Conservation (phyloP, 257 asterid genomes). For the Mitragyna speciosa region DNA sequence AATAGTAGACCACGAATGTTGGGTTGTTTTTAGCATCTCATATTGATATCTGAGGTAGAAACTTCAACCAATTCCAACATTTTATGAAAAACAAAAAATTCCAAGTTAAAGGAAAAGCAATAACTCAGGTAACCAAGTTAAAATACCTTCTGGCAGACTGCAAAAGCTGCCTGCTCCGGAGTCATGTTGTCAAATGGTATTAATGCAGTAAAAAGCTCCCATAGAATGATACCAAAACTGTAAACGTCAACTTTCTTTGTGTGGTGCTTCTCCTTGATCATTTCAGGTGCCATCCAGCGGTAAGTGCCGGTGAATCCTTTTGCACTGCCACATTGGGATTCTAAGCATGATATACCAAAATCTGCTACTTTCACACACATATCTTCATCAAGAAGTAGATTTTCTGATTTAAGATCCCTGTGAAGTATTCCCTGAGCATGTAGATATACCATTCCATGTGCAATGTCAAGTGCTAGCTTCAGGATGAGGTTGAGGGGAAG, state of each 20-base stretch:
- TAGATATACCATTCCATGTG: constrained; percentile 90
- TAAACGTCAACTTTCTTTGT: constrained; percentile 94
- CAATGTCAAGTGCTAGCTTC: constrained; percentile 77
- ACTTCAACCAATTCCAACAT: neutral
- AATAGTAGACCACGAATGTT: neutral
- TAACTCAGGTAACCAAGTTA: neutral
- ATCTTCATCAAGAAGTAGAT: constrained; percentile 74
- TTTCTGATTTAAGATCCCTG: constrained; percentile 92
- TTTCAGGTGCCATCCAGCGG: constrained; percentile 99
- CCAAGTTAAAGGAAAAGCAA: neutral
- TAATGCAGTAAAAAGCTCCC: constrained; percentile 96
- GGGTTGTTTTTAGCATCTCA: neutral
- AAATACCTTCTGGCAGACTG: constrained; percentile 95
- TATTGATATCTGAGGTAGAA: too few species aligned
- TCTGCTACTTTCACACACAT: constrained; percentile 96
- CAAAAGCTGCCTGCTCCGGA: constrained; percentile 97
- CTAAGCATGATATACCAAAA: constrained; percentile 93
- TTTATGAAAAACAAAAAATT: neutral
- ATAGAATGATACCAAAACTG: constrained; percentile 80
- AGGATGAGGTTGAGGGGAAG: constrained; percentile 71
- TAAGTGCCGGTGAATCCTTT: constrained; percentile 97
- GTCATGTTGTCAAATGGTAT: constrained; percentile 91
- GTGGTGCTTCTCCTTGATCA: constrained; percentile 88
- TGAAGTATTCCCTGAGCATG: constrained; percentile 90
- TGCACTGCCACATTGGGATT: constrained; percentile 86